Base-by-base conservation (phyloP, 2,329 filamentous ascomycete genomes). In the Nemania sp. region DNA sequence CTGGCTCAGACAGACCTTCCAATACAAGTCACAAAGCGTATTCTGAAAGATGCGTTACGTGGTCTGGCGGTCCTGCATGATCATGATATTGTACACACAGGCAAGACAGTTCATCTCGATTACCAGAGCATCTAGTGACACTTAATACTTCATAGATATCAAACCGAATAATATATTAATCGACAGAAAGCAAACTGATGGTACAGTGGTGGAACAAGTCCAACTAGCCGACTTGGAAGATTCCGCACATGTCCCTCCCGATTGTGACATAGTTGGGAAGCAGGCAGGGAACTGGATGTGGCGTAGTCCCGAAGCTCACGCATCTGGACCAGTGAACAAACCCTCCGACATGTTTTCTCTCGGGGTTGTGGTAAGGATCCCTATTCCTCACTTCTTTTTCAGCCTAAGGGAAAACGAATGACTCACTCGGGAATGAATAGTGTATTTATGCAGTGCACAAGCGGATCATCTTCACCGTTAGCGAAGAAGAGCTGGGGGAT, bases 321-420 rank as follows among this genome's bases (percentile, higher is more conserved):
- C 54, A 49, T 56, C 37, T 34, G 54, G 54, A 15, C 46, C 46
- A 35, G 37, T 56, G 37, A 56, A 56, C 46, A 56, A 56, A 29
- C 54, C 54, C 21, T 56, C 46, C 18, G 54, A 56, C 37, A 56
- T 56, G 46, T 50, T 56, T 50, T 56, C 54, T 43, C 50, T 56
- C 15, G 54, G 54, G 17, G 37, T 56, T 43, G 54, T 56, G 21
- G 46, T 56, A 56, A 56, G 25, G 25, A 43, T 18, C 35, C 39
- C 35, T 50, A 34, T 56, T 34, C 37, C 37, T 56, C 25, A 50
- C 37, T 45, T 10, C 17, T 43, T 11, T 32, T 49, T 49, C 18
- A 20, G 12, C 17, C 10, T 43, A 18, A 17, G 37, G 15, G 46
- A 29, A 37, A 50, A 25, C 46, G 10, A 42, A 43, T 50, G n/a